A percentile compares a stretch with the other conserved stretches of the same genome.
These are phyloP conservation scores for Fusarium mangiferae DNA, from an alignment of 2,329 filamentous ascomycete genomes.

Conservation along the genomic window DNA sequence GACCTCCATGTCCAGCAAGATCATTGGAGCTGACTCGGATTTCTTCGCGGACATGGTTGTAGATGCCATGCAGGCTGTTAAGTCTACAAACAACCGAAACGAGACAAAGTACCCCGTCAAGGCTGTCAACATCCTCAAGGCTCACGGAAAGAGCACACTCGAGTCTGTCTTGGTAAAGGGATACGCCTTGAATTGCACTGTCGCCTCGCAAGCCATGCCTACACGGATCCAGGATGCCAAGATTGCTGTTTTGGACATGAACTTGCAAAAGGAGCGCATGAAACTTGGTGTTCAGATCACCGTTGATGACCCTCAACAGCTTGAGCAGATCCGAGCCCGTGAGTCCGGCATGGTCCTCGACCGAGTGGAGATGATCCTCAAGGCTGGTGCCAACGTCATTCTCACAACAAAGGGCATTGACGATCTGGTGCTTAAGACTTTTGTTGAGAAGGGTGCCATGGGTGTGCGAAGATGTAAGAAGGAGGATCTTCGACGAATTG, in stretches of 20 bases:
- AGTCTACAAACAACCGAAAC: slow-evolving; percentile 88
- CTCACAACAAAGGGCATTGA: slow-evolving; percentile 99
- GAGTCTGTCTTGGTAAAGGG: slow-evolving; percentile 95
- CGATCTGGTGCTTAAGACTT: slow-evolving; percentile 92
- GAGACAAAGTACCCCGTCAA: slow-evolving; percentile 98
- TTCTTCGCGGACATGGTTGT: slow-evolving; percentile 99
- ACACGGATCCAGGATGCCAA: slow-evolving; percentile 93
- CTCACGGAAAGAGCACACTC: slow-evolving; percentile 89
- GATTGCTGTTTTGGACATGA: slow-evolving; percentile 97
- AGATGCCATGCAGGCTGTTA: slow-evolving; percentile 92
- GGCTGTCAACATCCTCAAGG: slow-evolving; percentile 98
- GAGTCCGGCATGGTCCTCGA: slow-evolving; percentile 95
- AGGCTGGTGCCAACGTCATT: slow-evolving; percentile 95
- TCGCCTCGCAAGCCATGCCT: slow-evolving; percentile 97
- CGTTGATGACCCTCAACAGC: slow-evolving; percentile 94
- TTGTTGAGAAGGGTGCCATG: slow-evolving; percentile 95
- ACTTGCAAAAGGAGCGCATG: slow-evolving; percentile 98
- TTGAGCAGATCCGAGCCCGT: slow-evolving; percentile 95
- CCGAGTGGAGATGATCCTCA: slow-evolving; percentile 95
- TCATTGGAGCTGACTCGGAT: slow-evolving; percentile 93
- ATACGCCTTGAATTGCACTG: slow-evolving; percentile 98
- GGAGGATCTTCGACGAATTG: slow-evolving; percentile 95
- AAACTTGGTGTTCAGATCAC: slow-evolving; percentile 99
- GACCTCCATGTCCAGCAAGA: slow-evolving; percentile 99
- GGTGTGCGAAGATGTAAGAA: slow-evolving; percentile 97